Evolutionary conservation across 768 basidiomycete genomes (phyloP).

Genomic region (Mrakia frigida): DNA sequence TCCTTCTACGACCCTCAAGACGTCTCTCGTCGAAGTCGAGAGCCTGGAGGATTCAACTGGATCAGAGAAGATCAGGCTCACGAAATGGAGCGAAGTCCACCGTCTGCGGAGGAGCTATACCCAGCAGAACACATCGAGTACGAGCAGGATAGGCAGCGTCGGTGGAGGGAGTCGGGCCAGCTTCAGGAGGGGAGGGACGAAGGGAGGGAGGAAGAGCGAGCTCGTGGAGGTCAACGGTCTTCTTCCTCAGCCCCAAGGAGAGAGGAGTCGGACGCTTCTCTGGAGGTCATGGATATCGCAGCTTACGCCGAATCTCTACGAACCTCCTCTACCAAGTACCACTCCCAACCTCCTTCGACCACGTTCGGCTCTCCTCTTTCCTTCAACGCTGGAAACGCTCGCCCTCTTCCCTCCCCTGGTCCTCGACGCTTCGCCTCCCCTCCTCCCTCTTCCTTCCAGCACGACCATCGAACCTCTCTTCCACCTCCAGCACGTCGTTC

Average conservation of each 20-base stretch:
- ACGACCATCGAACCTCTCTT: no score
- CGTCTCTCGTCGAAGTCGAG: background rate
- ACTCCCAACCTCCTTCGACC: background rate
- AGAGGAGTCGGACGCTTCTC: slow-evolving; percentile 14
- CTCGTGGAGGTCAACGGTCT: background rate
- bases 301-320: background rate
- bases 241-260: background rate
- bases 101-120: background rate
- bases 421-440: background rate
- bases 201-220: background rate
- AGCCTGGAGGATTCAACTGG: background rate
- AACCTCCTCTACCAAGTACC: background rate
- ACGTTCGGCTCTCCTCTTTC: background rate
- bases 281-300: slow-evolving; percentile 9
- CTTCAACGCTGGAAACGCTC: background rate
- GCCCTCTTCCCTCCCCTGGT: background rate
- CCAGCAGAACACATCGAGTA: background rate
- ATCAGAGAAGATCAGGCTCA: background rate
- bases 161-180: background rate
- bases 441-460: background rate
- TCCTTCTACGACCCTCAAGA: background rate
- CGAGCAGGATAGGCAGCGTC: background rate
- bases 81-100: background rate
- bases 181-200: background rate
- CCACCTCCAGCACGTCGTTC: background rate